phyloP scores from a whole-genome alignment of 371 early-diverging fungal genomes.

The Parasitella parasitica region DNA sequence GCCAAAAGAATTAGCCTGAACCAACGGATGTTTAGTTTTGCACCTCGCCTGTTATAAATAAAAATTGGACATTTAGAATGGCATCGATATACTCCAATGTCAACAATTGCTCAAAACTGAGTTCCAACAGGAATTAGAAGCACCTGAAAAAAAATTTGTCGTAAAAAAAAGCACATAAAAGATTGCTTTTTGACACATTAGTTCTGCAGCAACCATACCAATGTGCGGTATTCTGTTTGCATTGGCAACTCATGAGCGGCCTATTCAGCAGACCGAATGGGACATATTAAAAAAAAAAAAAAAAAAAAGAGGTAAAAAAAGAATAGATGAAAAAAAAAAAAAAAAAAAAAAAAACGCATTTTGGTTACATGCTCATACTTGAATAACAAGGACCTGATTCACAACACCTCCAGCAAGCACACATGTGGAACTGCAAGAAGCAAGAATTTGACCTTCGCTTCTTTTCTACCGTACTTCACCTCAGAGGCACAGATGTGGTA shows the following conservation, averaged over 20 bases:
- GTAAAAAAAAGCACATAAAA: background rate
- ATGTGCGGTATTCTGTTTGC: constrained; percentile 55
- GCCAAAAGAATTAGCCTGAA: too few relatives aligned
- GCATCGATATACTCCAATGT: too few relatives aligned
- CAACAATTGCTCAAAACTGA: too few relatives aligned
- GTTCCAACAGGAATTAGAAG: background rate
- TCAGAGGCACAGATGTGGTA: constrained; percentile 68
- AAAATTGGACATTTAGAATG: too few relatives aligned
- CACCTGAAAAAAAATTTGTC: background rate
- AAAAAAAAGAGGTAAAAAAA: constrained; percentile 53
- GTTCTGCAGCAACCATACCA: too few relatives aligned
- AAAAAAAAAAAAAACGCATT: constrained; percentile 9
- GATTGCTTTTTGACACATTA: background rate
- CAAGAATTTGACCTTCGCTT: constrained; percentile 31
- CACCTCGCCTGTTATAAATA: too few relatives aligned
- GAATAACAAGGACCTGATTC: constrained; percentile 46
- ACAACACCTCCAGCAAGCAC: constrained; percentile 22
- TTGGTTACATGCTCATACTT: background rate
- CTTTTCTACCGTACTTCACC: constrained; percentile 76
- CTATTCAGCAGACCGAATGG: constrained; percentile 30
- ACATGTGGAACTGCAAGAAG: background rate
- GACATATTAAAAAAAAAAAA: constrained; percentile 42
- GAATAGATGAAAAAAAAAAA: constrained; percentile 50
- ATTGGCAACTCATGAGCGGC: constrained; percentile 9
- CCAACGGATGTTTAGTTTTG: too few relatives aligned